Conservation (phyloP, 768 basidiomycete species). For the Serendipita sp. region DNA sequence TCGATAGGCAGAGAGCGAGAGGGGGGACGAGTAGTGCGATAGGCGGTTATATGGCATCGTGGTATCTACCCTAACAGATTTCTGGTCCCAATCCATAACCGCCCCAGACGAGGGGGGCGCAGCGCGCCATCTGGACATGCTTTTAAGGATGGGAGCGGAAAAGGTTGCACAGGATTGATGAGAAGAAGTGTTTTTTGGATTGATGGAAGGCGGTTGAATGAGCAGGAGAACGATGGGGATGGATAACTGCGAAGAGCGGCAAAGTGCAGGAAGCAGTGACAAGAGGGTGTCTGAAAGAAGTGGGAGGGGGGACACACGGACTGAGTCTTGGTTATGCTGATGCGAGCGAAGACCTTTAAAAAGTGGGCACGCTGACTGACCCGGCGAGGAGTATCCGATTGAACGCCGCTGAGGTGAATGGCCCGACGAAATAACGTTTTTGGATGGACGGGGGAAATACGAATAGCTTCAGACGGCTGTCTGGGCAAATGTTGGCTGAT, state of each 20-base stretch:
- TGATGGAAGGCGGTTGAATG: too few species aligned
- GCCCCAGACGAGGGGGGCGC: not conserved
- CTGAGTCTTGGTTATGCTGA: not conserved
- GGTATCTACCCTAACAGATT: not conserved
- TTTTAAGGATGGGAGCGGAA: not conserved
- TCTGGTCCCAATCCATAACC: not conserved
- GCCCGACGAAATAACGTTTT: slow-evolving; percentile 2
- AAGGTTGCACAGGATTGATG: too few species aligned
- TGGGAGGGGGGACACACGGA: not conserved
- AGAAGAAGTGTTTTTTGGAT: too few species aligned
- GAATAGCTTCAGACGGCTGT: not conserved
- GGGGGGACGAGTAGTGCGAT: not conserved
- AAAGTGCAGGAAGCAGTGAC: not conserved
- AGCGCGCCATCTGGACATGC: slow-evolving; percentile 1
- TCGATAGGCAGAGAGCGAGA: not conserved
- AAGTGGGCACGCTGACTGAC: not conserved
- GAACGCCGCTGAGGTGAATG: not conserved
- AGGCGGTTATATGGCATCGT: not conserved
- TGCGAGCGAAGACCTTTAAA: not conserved
- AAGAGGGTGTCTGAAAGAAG: not conserved
- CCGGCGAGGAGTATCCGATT: slow-evolving; percentile 6
- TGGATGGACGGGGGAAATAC: not conserved
- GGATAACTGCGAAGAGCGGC: not conserved
- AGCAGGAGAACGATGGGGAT: not conserved
- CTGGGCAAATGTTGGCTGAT: not conserved